These are phyloP conservation scores for Kurtzmaniella quercitrusa DNA, from an alignment of 1,139 yeast genomes.

Conservation along the genomic window DNA sequence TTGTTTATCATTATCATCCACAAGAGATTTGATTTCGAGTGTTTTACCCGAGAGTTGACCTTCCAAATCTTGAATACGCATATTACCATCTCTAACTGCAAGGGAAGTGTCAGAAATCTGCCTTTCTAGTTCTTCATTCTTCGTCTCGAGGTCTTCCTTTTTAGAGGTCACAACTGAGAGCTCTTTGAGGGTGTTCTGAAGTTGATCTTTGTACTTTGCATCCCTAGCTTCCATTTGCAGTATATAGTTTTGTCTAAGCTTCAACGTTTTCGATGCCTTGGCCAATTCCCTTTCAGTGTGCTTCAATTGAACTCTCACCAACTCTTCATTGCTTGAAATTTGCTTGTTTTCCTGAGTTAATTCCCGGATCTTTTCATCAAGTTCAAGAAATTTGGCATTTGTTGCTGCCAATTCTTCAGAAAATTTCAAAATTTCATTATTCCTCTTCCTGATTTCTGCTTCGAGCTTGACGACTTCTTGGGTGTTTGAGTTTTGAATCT, in stretches of 20 bases:
- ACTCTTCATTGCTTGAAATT: constrained; percentile 21
- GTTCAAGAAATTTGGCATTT: constrained; percentile 16
- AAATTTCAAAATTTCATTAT: constrained; percentile 17
- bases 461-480: constrained; percentile 16
- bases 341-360: constrained; percentile 17
- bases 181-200: constrained; percentile 9
- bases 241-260: constrained; percentile 17
- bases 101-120: constrained; percentile 9
- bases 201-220: constrained; percentile 10
- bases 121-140: constrained; percentile 7
- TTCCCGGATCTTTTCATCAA: constrained; percentile 19
- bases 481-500: constrained; percentile 23
- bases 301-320: constrained; percentile 24
- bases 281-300: constrained; percentile 29
- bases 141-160: not conserved
- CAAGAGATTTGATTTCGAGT: constrained; percentile 11
- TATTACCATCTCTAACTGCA: constrained; percentile 1
- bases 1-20: constrained; percentile 12
- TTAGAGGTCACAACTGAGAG: not conserved
- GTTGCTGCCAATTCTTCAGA: constrained; percentile 17
- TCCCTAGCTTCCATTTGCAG: constrained; percentile 7
- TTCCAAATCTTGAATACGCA: constrained; percentile 3
- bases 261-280: constrained; percentile 23
- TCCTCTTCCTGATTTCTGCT: constrained; percentile 13
- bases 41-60: constrained; percentile 6